Conservation (phyloP, 2,329 filamentous ascomycete genomes). For the Pseudophaeomoniella oleicola region DNA sequence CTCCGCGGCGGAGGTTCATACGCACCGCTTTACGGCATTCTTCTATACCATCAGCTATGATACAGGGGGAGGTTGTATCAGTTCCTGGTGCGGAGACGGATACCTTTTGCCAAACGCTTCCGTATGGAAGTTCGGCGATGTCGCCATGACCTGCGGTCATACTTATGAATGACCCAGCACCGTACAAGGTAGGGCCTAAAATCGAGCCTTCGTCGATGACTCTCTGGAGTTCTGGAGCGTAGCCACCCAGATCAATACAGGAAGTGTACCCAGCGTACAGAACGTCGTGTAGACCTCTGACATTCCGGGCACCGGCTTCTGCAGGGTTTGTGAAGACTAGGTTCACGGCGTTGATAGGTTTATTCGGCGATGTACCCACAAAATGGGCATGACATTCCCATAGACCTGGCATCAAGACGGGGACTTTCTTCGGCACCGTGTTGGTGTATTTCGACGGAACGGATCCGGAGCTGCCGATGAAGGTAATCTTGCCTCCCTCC, state of each 20-base stretch:
- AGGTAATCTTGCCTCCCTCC: slow-evolving; percentile 24
- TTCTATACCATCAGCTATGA: slow-evolving; percentile 30
- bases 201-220: slow-evolving; percentile 29
- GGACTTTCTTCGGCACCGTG: slow-evolving; percentile 18
- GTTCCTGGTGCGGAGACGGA: background rate
- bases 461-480: slow-evolving; percentile 19
- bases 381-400: slow-evolving; percentile 41
- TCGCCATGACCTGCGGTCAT: slow-evolving; percentile 36
- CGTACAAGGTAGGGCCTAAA: slow-evolving; percentile 33
- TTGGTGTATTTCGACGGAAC: slow-evolving; percentile 19
- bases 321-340: slow-evolving; percentile 13
- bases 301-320: slow-evolving; percentile 26
- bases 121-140: slow-evolving; percentile 18
- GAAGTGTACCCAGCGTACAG: slow-evolving; percentile 36
- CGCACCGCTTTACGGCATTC: slow-evolving; percentile 31
- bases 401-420: slow-evolving; percentile 35
- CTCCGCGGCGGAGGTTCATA: slow-evolving; percentile 29
- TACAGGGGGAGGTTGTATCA: slow-evolving; percentile 20
- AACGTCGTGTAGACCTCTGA: slow-evolving; percentile 25
- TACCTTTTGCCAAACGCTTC: background rate
- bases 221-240: slow-evolving; percentile 25
- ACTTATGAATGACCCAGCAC: slow-evolving; percentile 25
- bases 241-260: slow-evolving; percentile 33
- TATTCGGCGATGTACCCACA: slow-evolving; percentile 17
- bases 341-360: slow-evolving; percentile 6